These are phyloP conservation scores for Pistacia vera DNA, from an alignment of 345 rosid genomes.

Conservation along the genomic window DNA sequence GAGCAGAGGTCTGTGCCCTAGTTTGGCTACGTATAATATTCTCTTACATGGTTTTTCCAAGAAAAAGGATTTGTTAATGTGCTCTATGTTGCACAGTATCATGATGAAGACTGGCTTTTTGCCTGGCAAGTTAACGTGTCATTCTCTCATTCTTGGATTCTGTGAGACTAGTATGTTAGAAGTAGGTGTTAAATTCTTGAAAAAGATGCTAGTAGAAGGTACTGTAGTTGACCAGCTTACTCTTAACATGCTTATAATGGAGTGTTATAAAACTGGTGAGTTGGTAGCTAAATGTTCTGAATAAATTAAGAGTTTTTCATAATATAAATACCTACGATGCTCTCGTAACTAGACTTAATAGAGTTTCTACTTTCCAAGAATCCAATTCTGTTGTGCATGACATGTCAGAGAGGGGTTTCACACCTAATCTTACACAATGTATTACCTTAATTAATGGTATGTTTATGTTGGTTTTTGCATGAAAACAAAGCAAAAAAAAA, in stretches of 20 bases:
- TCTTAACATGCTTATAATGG: constrained; percentile 59
- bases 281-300: constrained; percentile 56
- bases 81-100: constrained; percentile 47
- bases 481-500: no score
- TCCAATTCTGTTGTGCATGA: constrained; percentile 55
- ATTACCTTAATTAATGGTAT: constrained; percentile 59
- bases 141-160: constrained; percentile 71
- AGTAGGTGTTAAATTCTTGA: constrained; percentile 63
- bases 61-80: constrained; percentile 49
- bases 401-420: constrained; percentile 58
- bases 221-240: constrained; percentile 48
- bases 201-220: constrained; percentile 54
- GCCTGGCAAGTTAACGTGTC: constrained; percentile 70
- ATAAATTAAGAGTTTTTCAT: constrained; percentile 42
- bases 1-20: constrained; percentile 42
- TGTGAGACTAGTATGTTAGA: constrained; percentile 62
- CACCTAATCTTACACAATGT: constrained; percentile 50
- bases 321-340: constrained; percentile 42
- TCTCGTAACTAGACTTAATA: constrained; percentile 50
- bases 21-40: constrained; percentile 70
- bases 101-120: constrained; percentile 44
- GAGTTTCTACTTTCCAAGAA: constrained; percentile 50
- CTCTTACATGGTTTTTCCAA: constrained; percentile 78
- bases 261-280: constrained; percentile 54
- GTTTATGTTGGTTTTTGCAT: no score